Percentiles rank a stretch among this genome's conserved stretches.
Conservation (phyloP, 768 basidiomycete species). For the Pholiota microspora region DNA sequence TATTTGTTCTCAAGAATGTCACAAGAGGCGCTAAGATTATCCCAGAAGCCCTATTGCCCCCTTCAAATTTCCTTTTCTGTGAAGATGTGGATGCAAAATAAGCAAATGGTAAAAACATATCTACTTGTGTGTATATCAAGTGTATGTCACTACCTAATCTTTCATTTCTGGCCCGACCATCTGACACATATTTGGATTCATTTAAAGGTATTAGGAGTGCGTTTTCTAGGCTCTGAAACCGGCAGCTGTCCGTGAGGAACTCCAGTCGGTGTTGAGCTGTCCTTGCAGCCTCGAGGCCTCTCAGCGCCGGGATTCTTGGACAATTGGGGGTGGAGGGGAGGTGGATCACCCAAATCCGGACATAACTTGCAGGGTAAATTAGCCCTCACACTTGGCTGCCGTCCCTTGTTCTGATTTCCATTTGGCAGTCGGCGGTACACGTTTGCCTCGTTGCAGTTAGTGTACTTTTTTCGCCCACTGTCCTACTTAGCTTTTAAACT, state of each 20-base stretch:
- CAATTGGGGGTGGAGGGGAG: neutral
- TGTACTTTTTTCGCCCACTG: slow-evolving; percentile 1
- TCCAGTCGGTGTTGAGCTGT: neutral
- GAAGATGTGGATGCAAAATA: neutral
- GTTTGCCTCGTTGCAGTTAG: slow-evolving; percentile 12
- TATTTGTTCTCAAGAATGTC: neutral
- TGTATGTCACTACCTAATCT: neutral
- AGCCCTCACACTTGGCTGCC: neutral
- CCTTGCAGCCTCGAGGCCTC: neutral
- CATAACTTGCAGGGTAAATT: neutral
- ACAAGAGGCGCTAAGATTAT: slow-evolving; percentile 1
- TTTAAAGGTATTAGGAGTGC: neutral
- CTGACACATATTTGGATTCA: neutral
- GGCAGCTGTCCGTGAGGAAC: neutral
- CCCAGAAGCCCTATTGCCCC: neutral
- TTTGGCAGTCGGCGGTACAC: slow-evolving; percentile 1
- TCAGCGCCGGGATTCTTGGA: neutral
- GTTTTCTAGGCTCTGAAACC: neutral
- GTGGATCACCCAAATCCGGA: neutral
- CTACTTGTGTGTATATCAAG: neutral
- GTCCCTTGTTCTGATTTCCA: slow-evolving; percentile 2
- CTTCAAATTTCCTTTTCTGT: slow-evolving; percentile 5
- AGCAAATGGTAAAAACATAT: neutral
- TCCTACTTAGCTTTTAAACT: slow-evolving; percentile 7
- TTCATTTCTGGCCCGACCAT: neutral